Conservation (phyloP, 2,329 filamentous ascomycete genomes). For the Leptographium flavum region DNA sequence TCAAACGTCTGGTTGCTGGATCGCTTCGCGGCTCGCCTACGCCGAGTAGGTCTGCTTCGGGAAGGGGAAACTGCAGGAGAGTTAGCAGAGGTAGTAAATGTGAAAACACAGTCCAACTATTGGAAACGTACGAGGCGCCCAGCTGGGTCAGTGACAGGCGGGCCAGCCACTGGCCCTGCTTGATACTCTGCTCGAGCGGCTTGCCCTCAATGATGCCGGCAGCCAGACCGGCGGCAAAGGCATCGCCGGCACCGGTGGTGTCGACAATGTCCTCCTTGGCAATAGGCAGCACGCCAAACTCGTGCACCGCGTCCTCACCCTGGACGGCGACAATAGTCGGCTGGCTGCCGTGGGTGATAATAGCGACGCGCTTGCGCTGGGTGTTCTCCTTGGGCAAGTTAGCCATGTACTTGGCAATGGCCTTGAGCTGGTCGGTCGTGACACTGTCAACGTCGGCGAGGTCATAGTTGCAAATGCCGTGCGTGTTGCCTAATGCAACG, state of each 20-base stretch:
- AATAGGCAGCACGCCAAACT: conserved; percentile 73
- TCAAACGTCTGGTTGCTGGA: neutral
- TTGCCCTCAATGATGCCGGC: conserved; percentile 82
- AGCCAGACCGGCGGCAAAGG: conserved; percentile 87
- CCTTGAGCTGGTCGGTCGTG: conserved; percentile 47
- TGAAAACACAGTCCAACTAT: neutral
- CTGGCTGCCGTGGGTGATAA: conserved; percentile 89
- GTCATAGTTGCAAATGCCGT: conserved; percentile 44
- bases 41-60: conserved; percentile 63
- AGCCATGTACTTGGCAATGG: conserved; percentile 76
- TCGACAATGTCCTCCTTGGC: conserved; percentile 70
- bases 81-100: neutral
- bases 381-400: conserved; percentile 85
- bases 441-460: conserved; percentile 44
- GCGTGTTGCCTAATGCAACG: conserved; percentile 69
- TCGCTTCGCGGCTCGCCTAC: conserved; percentile 18
- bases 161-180: conserved; percentile 95
- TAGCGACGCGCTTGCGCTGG: conserved; percentile 68
- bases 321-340: conserved; percentile 76
- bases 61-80: conserved; percentile 52
- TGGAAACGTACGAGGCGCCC: conserved; percentile 71
- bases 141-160: conserved; percentile 88
- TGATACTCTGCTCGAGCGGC: conserved; percentile 60
- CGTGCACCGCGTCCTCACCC: conserved; percentile 54
- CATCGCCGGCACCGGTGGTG: conserved; percentile 93